Base-by-base conservation (phyloP, 805 yeast species). In the Ogataea trehaloabstinens region DNA sequence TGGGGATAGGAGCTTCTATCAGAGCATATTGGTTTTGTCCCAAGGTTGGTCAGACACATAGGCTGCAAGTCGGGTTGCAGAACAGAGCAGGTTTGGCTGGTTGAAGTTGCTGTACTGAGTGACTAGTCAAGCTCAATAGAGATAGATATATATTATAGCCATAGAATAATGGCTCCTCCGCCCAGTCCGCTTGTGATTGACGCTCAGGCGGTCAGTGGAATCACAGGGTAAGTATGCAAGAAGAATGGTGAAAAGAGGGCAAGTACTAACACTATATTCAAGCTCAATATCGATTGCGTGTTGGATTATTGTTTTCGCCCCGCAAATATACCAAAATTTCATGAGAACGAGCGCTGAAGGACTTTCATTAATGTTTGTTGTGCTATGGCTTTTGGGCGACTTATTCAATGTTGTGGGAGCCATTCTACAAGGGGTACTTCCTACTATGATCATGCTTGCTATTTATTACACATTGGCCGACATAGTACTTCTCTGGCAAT, bases 261-360 rank as follows among this genome's bases (percentile, higher is more conserved):
- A 16, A 10, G 12, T 6, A 18, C 31, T 4, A 6, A 24, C 25
- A 12, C 16, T 8, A 11, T 30, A 15, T 19, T 30, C 8, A 6
- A 30, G 85, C 19, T 87, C 95, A 10, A 88, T 93, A 24, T 91
- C 98, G 15, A 77, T 91, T 33, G 95, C 97, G 12, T 93, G 97
- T 61, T 91, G 99, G 99, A 83, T 93, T 43, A 90, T 93, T 34
- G 99, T 91, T 13, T 91, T 93, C 70, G 95, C 95, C 27, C 98
- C 98, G 8, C 98, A 91, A 59, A 84, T 93, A 31, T 90, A 88
- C 61, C 97, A 93, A 58, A 91, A 90, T 60, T 89, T 86, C 56
- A 72, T 74, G 44, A 69, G 98, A 55, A 82, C 86, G 60, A 80
- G 89, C 24, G 80, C 95, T 5, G 97, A 93, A 39, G 97, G 98